Evolutionary conservation across 495 filamentous ascomycete genomes (phyloP), one percentile per base, ranked within the genome.

Genomic region (Aspergillus affinis): DNA sequence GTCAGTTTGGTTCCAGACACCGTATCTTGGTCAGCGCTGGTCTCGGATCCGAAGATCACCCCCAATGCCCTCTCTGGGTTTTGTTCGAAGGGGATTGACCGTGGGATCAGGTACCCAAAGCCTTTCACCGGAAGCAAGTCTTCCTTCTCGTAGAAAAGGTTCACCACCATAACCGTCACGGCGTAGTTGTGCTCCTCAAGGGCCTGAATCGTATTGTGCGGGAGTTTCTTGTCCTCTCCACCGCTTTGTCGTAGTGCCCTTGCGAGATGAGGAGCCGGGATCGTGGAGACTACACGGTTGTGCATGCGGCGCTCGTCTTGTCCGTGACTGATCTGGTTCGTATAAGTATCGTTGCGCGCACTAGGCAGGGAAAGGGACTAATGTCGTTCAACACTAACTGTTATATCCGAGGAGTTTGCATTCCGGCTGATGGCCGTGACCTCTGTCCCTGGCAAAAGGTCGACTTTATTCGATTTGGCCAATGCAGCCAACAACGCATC

Each of bases 91-190:
- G 88, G 82, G 2, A 95, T 78, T 23, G 86, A 84, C 57, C 83
- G 82, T 1, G 90, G 90, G 45, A 98, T 87, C 23, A 98, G 84
- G 70, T 98, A 98, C 45, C 94, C 94, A 68, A 98, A 96, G 46
- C 95, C 94, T 36, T 75, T 72, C 15, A 83, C 78, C 3, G 78
- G 81, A 21, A 91, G 77, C 32, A 96, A 73, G 20, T 84, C 64
- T 2, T 87, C 83, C 21, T 83, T 79, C 6, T 76, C 69, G 67
- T 86, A 99, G 79, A 88, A 97, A 20, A 99, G 80, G 72, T 97
- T 98, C 47, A 98, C 88, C 5, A 92, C 88, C 85, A 90, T 92
- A 47, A 96, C 92, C 9, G 89, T 93, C 15, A 91, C 88, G 20
- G 89, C 83, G 54, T 83, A 81, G 45, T 86, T 81, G 45, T 80